phyloP scores from a whole-genome alignment of 768 basidiomycete genomes.

The Psilocybe tampanensis region DNA sequence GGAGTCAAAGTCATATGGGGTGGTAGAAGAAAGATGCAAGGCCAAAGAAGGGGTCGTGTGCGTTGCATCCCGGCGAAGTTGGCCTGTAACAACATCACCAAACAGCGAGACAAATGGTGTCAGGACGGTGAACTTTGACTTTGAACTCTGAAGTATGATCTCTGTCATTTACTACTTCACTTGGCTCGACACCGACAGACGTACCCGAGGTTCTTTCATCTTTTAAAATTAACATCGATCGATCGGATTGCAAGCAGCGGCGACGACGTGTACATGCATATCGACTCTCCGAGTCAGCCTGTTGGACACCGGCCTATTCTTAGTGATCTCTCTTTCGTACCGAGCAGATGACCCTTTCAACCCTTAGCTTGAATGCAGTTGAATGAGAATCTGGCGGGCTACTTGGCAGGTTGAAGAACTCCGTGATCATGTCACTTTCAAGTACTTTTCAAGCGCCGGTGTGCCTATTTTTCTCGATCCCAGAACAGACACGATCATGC shows the following conservation, averaged over 20 bases:
- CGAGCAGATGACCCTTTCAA: background rate
- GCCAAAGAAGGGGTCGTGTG: too few relatives aligned
- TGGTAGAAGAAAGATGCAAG: too few relatives aligned
- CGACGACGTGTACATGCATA: background rate
- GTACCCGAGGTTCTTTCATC: background rate
- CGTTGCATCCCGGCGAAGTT: too few relatives aligned
- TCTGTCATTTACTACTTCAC: too few relatives aligned
- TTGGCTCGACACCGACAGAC: background rate
- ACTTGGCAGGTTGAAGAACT: background rate
- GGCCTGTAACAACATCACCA: too few relatives aligned
- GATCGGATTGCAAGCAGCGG: background rate
- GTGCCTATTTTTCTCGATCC: slow-evolving; percentile 2
- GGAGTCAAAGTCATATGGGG: too few relatives aligned
- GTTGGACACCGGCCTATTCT: background rate
- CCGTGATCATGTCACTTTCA: slow-evolving; percentile 3
- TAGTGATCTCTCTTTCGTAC: background rate
- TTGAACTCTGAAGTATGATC: too few relatives aligned
- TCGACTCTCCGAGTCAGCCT: too few relatives aligned
- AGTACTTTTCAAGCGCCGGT: slow-evolving; percentile 8
- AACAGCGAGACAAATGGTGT: too few relatives aligned
- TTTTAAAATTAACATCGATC: background rate
- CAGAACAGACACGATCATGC: slow-evolving; percentile 11
- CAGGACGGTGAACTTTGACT: too few relatives aligned
- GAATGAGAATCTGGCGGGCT: background rate
- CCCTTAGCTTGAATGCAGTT: background rate